Base-by-base conservation (phyloP, 1,284 basidiomycete genomes). In the Cryptococcus sp. region DNA sequence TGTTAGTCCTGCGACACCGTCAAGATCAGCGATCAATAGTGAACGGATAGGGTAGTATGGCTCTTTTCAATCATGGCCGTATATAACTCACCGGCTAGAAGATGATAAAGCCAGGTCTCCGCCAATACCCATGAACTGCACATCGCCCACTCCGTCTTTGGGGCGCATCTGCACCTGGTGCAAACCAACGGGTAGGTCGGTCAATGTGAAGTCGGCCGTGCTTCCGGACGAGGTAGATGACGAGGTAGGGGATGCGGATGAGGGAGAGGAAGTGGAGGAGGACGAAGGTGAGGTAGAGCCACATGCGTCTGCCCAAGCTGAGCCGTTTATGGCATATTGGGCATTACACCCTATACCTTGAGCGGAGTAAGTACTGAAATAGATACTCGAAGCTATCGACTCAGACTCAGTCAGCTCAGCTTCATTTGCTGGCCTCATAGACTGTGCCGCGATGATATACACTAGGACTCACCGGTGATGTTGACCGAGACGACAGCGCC, bases 71-170 rank as follows among this genome's bases (percentile, higher is more conserved):
- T 55, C 15, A 38, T 11, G 1, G 46, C 45, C 22, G 39, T 15
- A 3, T 19, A 20, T 8, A 13, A 57, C 64, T 61, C 42, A 66
- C 64, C 51, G 54, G 38, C 56, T 56, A 40, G 42, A 13, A 19
- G 40, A 40, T 4, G 15, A 23, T 10, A 54, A 23, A 1, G 54
- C 50, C 35, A 63, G 30, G 39, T 60, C 49, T 25, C 69, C 70
- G 10, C 47, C 47, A 1, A 71, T n/a, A 4, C 71, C 71, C 49
- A 64, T 62, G 25, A 70, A 69, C 45, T 70, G 59, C 23, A 73
- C 48, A 4, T 45, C 39, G 16, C 23, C 23, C 1, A 20, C 47
- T 19, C 41, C 47, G 16, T 46, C 47, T 20, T 45, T 52, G 4
- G 62, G 52, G 27, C 54, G 49, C n/a, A 69, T n/a, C 13, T 52